These are phyloP conservation scores for Trichoderma orchidacearum DNA, from an alignment of 495 filamentous ascomycete species.

Conservation along the genomic window DNA sequence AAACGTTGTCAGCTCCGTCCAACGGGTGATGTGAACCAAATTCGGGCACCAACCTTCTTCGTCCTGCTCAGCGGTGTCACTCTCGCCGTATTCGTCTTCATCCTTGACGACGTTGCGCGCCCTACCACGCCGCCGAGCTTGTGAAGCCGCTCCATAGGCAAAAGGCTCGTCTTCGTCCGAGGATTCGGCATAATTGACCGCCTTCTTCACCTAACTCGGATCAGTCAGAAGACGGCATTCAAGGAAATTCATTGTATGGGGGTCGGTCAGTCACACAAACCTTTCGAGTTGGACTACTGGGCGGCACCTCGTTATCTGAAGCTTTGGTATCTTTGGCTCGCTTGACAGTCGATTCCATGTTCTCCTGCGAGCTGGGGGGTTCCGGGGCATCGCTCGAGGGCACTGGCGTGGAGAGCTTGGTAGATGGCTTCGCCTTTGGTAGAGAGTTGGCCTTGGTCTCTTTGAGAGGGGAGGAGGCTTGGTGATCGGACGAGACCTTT, in stretches of 20 bases:
- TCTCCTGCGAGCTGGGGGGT: conserved; percentile 43
- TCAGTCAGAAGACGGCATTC: neutral
- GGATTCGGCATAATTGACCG: conserved; percentile 53
- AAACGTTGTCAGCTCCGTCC: conserved; percentile 4
- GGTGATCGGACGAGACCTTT: conserved; percentile 5
- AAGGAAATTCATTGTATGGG: neutral
- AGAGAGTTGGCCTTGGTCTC: conserved; percentile 33
- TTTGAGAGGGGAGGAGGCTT: conserved; percentile 23
- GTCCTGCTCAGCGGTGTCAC: conserved; percentile 44
- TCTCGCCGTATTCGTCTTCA: conserved; percentile 56
- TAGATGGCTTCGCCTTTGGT: conserved; percentile 18
- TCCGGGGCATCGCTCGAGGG: conserved; percentile 63
- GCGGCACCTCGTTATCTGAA: neutral
- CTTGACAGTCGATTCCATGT: conserved; percentile 11
- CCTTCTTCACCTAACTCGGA: conserved; percentile 32
- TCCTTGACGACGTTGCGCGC: conserved; percentile 23
- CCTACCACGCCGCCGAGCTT: conserved; percentile 16
- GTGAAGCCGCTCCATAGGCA: conserved; percentile 19
- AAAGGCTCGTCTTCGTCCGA: conserved; percentile 46
- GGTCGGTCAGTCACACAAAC: conserved; percentile 25
- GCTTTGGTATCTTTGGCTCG: conserved; percentile 6
- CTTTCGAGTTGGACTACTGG: conserved; percentile 50
- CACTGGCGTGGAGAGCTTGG: conserved; percentile 45
- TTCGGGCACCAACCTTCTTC: conserved; percentile 27
- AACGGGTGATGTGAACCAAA: no score